Base-by-base conservation (phyloP, 371 early-diverging fungal genomes). In the Globomyces sp. region DNA sequence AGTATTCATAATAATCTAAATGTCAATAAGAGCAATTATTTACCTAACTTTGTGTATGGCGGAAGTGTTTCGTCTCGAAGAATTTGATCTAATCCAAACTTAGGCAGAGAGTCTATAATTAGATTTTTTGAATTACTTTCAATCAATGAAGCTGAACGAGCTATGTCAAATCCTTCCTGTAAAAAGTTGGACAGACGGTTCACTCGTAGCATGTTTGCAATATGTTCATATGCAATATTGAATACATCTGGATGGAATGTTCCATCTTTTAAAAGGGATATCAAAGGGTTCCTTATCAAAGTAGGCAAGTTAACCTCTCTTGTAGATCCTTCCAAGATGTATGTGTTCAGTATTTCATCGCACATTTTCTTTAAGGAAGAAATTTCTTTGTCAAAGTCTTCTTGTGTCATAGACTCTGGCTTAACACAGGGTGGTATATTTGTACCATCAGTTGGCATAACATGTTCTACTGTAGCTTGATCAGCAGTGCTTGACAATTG, bases 171-270 rank as follows among this genome's bases (percentile, higher is more conserved):
- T 1, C 52, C 52, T 8, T 11, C 9, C 58, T 46, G 11, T 37
- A 61, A 37, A 40, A 61, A 61, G n/a, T 61, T 61, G 3, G 6
- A 6, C 5, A 61, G 46, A 8, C 46, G 10, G 46, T 61, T 61
- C 4, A 8, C 34, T 8, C 34, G 24, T 37, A 61, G 48, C 61
- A 61, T 49, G 36, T 45, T 24, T 8, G 24, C 42, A 36, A 61
- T 61, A 46, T 61, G 44, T 45, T 49, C 48, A 46, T 61, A 48
- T 10, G 61, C 61, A 45, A 10, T 10, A 8, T 13, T 46, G n/a
- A 61, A 41, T 42, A 61, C 34, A 46, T 48, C 34, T 45, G 61
- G 61, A 49, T 61, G 46, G 42, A 24, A 51, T 51, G 11, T 51
- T 51, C 24, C 50, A 8, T 46, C 9, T 6, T n/a, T 8, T 4